Evolutionary conservation across 495 filamentous ascomycete species (phyloP), one percentile per base, ranked within the genome.

Genomic region (Lasiosphaeria hispida): DNA sequence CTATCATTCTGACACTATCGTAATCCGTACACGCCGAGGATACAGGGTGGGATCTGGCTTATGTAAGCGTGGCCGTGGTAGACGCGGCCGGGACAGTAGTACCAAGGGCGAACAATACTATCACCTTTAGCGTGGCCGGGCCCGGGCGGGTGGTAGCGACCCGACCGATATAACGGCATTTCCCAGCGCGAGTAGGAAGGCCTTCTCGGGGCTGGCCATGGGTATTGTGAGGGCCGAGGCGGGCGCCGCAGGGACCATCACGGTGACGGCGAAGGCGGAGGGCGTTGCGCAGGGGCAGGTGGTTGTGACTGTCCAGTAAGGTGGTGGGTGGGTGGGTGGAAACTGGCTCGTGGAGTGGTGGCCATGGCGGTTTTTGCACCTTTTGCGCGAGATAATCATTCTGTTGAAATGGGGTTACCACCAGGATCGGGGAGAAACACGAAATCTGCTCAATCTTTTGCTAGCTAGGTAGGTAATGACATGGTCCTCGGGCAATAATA

Each of bases 121-220:
- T 81, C 42, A 75, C 73, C 0, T 80, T 81, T 58, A 67, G 70
- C 1, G 51, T 10, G 23, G 17, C 8, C 59, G 77, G 73, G 0
- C 69, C 71, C 1, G 77, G 71, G 10, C 54, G 71, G 61, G 72
- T 80, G 8, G 59, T 79, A 23, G 62, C 75, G 2, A 80, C 77
- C 72, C 76, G 0, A 66, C 72, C 0, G 76, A 79, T 38, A 72
- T 76, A 54, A 72, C 66, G 4, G 65, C 63, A 5, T 78, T 80
- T 55, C 73, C 75, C 13, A 77, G 72, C 19, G 44, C 59, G 41
- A 68, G 63, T n/a, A 59, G 77, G 2, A 68, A 77, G 7, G 76
- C 75, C 0, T 78, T 75, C 58, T 66, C 65, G 36, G 77, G 76
- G 0, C 58, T 75, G 10, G 72, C 70, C 1, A 60, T 80, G 13